phyloP scores from a whole-genome alignment of 2,329 filamentous ascomycete species.

The Botrytis medusae region DNA sequence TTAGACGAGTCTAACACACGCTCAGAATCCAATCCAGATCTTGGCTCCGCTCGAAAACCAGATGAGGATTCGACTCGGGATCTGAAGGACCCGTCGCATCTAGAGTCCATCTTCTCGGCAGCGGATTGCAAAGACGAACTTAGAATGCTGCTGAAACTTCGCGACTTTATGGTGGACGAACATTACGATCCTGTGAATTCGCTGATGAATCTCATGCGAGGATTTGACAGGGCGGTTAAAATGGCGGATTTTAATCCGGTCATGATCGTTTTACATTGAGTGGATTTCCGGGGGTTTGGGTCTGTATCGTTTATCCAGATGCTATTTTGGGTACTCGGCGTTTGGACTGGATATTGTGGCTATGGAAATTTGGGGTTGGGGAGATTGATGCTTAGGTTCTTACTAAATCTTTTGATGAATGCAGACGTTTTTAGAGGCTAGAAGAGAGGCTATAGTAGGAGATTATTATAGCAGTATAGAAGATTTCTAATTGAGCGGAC shows the following conservation, averaged over 20 bases:
- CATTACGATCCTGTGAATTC: background rate
- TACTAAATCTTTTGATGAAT: background rate
- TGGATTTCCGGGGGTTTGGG: rapidly evolving
- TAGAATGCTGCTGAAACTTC: background rate
- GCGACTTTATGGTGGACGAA: background rate
- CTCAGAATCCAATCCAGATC: background rate
- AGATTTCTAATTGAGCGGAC: background rate
- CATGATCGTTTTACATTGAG: background rate
- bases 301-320: background rate
- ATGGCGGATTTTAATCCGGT: background rate
- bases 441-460: no score
- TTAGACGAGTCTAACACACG: background rate
- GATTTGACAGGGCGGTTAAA: background rate
- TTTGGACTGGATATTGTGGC: background rate
- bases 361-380: background rate
- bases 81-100: background rate
- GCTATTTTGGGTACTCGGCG: background rate
- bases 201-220: background rate
- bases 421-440: background rate
- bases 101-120: background rate
- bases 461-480: no score
- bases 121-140: background rate
- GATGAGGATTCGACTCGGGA: background rate
- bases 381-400: background rate
- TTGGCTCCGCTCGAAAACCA: background rate